phyloP scores from a whole-genome alignment of 768 basidiomycete genomes.

The Phylloporus rhodoxanthus region DNA sequence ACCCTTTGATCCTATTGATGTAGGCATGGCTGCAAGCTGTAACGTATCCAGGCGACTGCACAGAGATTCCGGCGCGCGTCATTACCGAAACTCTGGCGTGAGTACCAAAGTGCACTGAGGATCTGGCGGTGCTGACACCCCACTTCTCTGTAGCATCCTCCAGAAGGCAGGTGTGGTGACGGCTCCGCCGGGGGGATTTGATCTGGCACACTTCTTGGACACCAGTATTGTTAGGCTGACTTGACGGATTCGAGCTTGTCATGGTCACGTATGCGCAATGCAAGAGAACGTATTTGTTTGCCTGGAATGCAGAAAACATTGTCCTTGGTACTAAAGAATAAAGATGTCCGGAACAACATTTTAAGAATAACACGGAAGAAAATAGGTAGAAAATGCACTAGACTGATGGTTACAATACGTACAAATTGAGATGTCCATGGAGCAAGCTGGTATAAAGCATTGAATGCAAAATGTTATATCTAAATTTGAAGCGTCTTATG shows the following conservation, averaged over 20 bases:
- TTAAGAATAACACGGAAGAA: slow-evolving; percentile 12
- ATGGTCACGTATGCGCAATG: neutral
- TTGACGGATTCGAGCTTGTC: slow-evolving; percentile 20
- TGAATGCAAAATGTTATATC: slow-evolving; percentile 11
- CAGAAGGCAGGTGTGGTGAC: slow-evolving; percentile 70
- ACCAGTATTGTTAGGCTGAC: slow-evolving; percentile 45
- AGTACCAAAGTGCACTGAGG: slow-evolving; percentile 17
- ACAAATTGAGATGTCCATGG: slow-evolving; percentile 15
- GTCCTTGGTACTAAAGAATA: slow-evolving; percentile 1
- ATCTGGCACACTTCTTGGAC: slow-evolving; percentile 53
- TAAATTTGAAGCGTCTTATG: slow-evolving; percentile 18
- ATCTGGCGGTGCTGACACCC: neutral
- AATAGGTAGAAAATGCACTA: slow-evolving; percentile 1
- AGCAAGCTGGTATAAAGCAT: slow-evolving; percentile 1
- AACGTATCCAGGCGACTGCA: slow-evolving; percentile 62
- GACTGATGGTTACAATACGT: slow-evolving; percentile 11
- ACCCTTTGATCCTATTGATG: neutral
- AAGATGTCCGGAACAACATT: slow-evolving; percentile 12
- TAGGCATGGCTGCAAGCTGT: slow-evolving; percentile 84
- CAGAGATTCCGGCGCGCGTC: slow-evolving; percentile 56
- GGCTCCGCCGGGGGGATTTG: slow-evolving; percentile 47
- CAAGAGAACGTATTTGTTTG: neutral
- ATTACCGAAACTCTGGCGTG: slow-evolving; percentile 68
- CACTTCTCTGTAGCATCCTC: slow-evolving; percentile 47
- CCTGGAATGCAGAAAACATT: neutral